Evolutionary conservation across 2,329 filamentous ascomycete genomes (phyloP).

Genomic region (Arthrobotrys pseudoclavata): DNA sequence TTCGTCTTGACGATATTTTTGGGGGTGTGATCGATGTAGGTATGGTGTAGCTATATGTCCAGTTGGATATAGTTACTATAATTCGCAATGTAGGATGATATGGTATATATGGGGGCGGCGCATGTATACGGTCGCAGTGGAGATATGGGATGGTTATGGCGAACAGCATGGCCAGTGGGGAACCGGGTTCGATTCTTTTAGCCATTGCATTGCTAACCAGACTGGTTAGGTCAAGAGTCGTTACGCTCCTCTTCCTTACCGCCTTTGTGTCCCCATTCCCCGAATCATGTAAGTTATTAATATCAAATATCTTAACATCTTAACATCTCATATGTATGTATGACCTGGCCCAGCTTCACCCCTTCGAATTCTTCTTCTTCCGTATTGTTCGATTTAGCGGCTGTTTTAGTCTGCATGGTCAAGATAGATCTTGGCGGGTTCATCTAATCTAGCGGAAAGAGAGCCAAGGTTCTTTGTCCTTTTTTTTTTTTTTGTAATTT

Average conservation of each 20-base stretch:
- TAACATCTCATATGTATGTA: constrained; percentile 41
- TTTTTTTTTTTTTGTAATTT: background rate
- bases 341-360: background rate
- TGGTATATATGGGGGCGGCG: constrained; percentile 11
- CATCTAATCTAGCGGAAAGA: constrained; percentile 1
- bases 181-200: constrained; percentile 41
- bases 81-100: constrained; percentile 39
- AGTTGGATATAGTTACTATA: constrained; percentile 10
- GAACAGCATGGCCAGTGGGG: constrained; percentile 43
- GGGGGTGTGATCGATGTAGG: background rate
- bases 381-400: constrained; percentile 34
- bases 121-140: constrained; percentile 19
- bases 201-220: constrained; percentile 11
- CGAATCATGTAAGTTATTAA: constrained; percentile 56
- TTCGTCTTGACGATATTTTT: constrained; percentile 48
- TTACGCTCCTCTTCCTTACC: constrained; percentile 48
- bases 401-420: constrained; percentile 55
- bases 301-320: constrained; percentile 49
- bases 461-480: background rate
- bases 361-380: background rate
- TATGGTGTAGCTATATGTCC: background rate
- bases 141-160: constrained; percentile 40
- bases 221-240: constrained; percentile 3
- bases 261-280: constrained; percentile 57
- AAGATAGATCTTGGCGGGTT: constrained; percentile 17